Conservation (phyloP, 768 basidiomycete genomes). For the Mycena amicta region DNA sequence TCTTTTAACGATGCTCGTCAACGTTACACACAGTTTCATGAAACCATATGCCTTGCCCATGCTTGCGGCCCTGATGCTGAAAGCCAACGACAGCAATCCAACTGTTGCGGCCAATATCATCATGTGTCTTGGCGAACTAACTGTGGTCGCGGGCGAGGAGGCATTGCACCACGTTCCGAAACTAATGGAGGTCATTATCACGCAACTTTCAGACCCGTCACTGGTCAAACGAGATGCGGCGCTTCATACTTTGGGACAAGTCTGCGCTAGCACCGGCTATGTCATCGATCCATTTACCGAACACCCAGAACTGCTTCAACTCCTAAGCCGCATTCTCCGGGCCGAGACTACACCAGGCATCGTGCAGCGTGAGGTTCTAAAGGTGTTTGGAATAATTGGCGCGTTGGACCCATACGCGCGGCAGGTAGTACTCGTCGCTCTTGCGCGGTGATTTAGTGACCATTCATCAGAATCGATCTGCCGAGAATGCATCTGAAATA, state of each 20-base stretch:
- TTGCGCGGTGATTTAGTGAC: conserved; percentile 18
- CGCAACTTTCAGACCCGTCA: conserved; percentile 87
- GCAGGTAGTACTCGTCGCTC: conserved; percentile 79
- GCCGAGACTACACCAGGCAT: conserved; percentile 66
- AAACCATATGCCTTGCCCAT: conserved; percentile 95
- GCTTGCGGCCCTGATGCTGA: conserved; percentile 87
- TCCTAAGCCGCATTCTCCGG: conserved; percentile 82
- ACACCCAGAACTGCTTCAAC: conserved; percentile 85
- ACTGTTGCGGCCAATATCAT: conserved; percentile 91
- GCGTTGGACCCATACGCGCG: conserved; percentile 95
- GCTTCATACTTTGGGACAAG: conserved; percentile 89
- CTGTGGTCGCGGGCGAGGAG: conserved; percentile 92
- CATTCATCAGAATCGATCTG: conserved; percentile 53
- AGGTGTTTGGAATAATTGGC: conserved; percentile 93
- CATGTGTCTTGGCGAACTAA: conserved; percentile 92
- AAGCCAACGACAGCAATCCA: conserved; percentile 83
- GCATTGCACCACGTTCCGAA: conserved; percentile 79
- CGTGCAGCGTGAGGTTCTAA: conserved; percentile 86
- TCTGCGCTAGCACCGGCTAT: conserved; percentile 94
- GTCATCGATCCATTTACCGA: conserved; percentile 91
- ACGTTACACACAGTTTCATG: conserved; percentile 90
- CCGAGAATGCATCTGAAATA: conserved; percentile 67
- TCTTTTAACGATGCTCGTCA: conserved; percentile 84
- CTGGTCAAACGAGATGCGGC: conserved; percentile 92
- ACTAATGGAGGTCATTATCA: conserved; percentile 88